Conservation (phyloP, 768 basidiomycete genomes). For the Panellus pusillus region DNA sequence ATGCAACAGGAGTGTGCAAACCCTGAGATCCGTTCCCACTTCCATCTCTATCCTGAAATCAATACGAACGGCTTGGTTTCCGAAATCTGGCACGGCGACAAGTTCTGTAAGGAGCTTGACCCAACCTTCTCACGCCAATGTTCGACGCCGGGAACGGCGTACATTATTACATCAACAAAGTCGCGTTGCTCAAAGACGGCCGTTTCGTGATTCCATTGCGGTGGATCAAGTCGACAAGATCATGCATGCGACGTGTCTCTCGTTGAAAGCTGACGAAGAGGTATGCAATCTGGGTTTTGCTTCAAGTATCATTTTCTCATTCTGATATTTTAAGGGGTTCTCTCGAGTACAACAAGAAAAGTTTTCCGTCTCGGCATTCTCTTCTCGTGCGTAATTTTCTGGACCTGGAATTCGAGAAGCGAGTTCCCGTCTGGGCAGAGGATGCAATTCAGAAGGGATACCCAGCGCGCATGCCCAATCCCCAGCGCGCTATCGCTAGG, state of each 20-base stretch:
- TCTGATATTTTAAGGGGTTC: neutral
- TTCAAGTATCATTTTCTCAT: neutral
- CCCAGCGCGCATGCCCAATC: conserved; percentile 13
- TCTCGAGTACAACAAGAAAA: neutral
- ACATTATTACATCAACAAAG: conserved; percentile 24
- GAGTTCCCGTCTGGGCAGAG: conserved; percentile 1
- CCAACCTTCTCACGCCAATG: conserved; percentile 10
- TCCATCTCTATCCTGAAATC: conserved; percentile 21
- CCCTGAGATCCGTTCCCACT: conserved; percentile 13
- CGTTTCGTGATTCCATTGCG: conserved; percentile 19
- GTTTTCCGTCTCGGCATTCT: neutral
- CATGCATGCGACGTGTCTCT: conserved; percentile 10
- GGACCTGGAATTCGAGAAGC: neutral
- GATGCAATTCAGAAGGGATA: neutral
- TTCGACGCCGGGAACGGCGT: conserved; percentile 1
- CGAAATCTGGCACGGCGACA: conserved; percentile 20
- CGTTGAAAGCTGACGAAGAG: conserved; percentile 1
- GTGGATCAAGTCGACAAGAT: conserved; percentile 15
- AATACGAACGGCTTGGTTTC: conserved; percentile 9
- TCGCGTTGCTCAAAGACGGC: conserved; percentile 14
- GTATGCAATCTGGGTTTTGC: neutral
- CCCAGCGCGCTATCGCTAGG: conserved; percentile 1
- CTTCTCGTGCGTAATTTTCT: conserved; percentile 5
- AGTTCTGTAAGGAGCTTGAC: conserved; percentile 8
- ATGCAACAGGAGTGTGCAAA: conserved; percentile 20